Evolutionary conservation across 2,329 filamentous ascomycete genomes (phyloP).

Genomic region (Trichophyton simii): DNA sequence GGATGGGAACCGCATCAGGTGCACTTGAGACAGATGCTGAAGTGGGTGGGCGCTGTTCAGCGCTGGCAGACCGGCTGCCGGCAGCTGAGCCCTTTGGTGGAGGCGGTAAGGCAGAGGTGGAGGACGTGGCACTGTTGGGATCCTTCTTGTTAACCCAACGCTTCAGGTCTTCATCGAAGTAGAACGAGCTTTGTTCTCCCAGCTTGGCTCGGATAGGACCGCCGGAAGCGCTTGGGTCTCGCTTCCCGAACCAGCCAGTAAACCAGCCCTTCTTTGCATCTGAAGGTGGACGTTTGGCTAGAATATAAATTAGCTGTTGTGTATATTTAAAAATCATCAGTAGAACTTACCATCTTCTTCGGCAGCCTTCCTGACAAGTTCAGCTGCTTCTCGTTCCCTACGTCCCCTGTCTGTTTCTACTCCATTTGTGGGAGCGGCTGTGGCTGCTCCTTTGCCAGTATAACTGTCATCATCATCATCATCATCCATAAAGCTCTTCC

Average conservation of each 20-base stretch:
- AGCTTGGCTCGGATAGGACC: constrained; percentile 79
- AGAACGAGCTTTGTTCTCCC: constrained; percentile 83
- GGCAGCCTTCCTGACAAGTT: constrained; percentile 73
- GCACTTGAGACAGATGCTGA: constrained; percentile 9
- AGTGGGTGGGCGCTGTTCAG: constrained; percentile 40
- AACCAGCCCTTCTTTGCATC: constrained; percentile 54
- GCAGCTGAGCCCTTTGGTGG: constrained; percentile 53
- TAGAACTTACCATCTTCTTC: constrained; percentile 47
- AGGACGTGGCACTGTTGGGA: constrained; percentile 48
- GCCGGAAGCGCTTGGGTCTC: constrained; percentile 46
- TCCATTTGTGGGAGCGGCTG: constrained; percentile 27
- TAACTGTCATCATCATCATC: constrained; percentile 66
- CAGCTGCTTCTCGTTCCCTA: constrained; percentile 67
- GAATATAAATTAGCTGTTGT: constrained; percentile 11
- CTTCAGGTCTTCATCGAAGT: constrained; percentile 90
- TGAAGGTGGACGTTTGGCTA: constrained; percentile 27
- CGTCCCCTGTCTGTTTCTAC: constrained; percentile 49
- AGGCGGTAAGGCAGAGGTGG: constrained; percentile 57
- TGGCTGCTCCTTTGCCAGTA: constrained; percentile 39
- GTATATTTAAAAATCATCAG: constrained; percentile 2
- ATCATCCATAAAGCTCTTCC: constrained; percentile 64
- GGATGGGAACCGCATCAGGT: constrained; percentile 12
- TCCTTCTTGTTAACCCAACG: constrained; percentile 97
- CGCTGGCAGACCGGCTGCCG: constrained; percentile 42
- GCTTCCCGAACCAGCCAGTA: constrained; percentile 64